Evolutionary conservation across 257 asterid genomes (phyloP).

Genomic region (Lycium barbarum): DNA sequence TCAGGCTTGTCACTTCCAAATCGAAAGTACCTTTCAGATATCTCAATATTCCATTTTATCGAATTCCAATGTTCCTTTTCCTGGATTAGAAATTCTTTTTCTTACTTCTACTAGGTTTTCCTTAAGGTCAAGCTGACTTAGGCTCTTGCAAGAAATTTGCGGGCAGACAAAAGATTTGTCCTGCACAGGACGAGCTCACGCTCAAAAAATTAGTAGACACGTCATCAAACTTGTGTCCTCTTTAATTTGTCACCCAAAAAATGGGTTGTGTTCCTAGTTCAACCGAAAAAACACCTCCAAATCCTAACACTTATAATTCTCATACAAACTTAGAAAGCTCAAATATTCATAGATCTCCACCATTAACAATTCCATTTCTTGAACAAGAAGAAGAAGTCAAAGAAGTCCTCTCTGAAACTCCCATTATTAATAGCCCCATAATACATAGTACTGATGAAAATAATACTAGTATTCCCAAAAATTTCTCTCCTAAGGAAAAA

Average conservation of each 20-base stretch:
- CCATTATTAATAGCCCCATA: conserved; percentile 26
- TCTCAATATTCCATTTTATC: not conserved
- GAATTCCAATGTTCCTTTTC: not conserved
- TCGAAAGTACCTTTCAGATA: not conserved
- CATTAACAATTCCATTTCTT: conserved; percentile 46
- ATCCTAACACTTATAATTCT: not conserved
- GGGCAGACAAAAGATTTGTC: no score
- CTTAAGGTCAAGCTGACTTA: not conserved
- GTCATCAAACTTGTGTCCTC: not conserved
- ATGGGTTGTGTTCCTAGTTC: conserved; percentile 16
- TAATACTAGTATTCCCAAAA: not conserved
- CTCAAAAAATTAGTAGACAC: no score
- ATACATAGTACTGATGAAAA: not conserved
- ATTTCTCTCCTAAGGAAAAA: not conserved
- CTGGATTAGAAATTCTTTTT: not conserved
- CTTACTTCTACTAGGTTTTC: not conserved
- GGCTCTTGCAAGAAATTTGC: no score
- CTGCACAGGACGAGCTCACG: no score
- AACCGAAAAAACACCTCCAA: not conserved
- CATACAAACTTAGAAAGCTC: not conserved
- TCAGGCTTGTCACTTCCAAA: not conserved
- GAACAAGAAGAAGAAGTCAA: conserved; percentile 76
- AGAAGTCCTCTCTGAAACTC: conserved; percentile 76
- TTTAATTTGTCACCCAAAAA: not conserved
- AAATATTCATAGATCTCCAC: conserved; percentile 46